A percentile compares a stretch with the other conserved stretches of the same genome.
These are phyloP conservation scores for Pochonia chlamydosporia DNA, from an alignment of 2,329 filamentous ascomycete genomes.

Conservation along the genomic window DNA sequence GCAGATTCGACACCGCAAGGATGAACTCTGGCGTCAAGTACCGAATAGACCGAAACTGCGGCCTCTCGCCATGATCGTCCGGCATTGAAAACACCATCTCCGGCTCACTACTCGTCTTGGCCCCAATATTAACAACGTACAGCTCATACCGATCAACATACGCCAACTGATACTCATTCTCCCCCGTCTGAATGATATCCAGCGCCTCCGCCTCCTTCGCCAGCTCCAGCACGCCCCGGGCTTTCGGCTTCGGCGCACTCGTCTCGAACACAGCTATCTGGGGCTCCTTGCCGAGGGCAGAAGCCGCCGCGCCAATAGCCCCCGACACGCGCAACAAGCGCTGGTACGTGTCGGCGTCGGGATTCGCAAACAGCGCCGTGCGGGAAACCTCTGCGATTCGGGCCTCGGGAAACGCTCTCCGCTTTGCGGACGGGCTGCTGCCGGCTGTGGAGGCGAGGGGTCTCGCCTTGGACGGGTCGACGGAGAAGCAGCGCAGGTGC, in stretches of 20 bases:
- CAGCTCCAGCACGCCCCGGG: conserved; percentile 44
- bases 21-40: conserved; percentile 54
- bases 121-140: conserved; percentile 56
- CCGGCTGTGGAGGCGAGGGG: conserved; percentile 22
- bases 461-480: conserved; percentile 36
- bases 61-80: conserved; percentile 38
- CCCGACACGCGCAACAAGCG: conserved; percentile 52
- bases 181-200: conserved; percentile 57
- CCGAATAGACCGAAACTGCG: conserved; percentile 52
- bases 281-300: conserved; percentile 66
- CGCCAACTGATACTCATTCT: conserved; percentile 62
- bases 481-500: conserved; percentile 72
- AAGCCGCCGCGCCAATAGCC: conserved; percentile 72
- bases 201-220: conserved; percentile 59
- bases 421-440: conserved; percentile 11
- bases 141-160: conserved; percentile 77
- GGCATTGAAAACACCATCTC: conserved; percentile 52
- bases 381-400: conserved; percentile 48
- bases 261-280: conserved; percentile 76
- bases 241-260: conserved; percentile 40
- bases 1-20: conserved; percentile 52
- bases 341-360: conserved; percentile 51
- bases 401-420: conserved; percentile 16
- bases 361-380: conserved; percentile 44
- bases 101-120: conserved; percentile 41